Base-by-base conservation (phyloP, 2,329 filamentous ascomycete genomes). In the Byssothecium circinans region DNA sequence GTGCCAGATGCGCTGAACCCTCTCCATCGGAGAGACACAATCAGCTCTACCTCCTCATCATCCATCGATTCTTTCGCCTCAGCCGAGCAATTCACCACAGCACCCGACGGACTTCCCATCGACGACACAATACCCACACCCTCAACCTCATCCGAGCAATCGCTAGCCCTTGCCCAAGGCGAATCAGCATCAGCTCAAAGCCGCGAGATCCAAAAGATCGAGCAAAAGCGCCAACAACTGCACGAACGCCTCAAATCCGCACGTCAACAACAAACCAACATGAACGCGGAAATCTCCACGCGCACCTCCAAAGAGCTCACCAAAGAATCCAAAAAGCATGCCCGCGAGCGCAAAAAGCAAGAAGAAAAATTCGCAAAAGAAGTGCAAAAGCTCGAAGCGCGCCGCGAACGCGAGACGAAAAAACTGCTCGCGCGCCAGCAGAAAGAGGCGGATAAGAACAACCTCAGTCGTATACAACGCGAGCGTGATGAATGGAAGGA, bases 381-480 rank as follows among this genome's bases (percentile, higher is more conserved):
- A 44, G 65, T 85, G 0, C 80, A 81, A 35, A 88, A 86, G 62
- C 81, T 85, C 43, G 81, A 86, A 56, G 84, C 84, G 38, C 86
- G 84, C 56, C 84, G 85, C 57, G 78, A 80, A 53, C 78, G 78
- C 11, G 85, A 89, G 60, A 73, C 87, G 37, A 74, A 74, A 52
- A 86, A 85, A 67, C 71, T 88, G 2, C 82, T 88, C 53, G 79
- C 83, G 54, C 83, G 83, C 71, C 81, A 82, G 39, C 75, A 77
- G 48, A 79, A 78, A 47, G 87, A 90, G 60, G 76, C 82, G 50
- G 71, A 82, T 46, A 75, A 75, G 51, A 72, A 74, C 30, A 75
- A 78, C 46, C 60, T 81, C 8, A 66, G 70, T 1, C 65, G 72
- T 12, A 59, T 79, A 22, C 75, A 76, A 50, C 70, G 75, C 38